phyloP scores from a whole-genome alignment of 108 stramenopile genomes.

The Cyclotella sp. region DNA sequence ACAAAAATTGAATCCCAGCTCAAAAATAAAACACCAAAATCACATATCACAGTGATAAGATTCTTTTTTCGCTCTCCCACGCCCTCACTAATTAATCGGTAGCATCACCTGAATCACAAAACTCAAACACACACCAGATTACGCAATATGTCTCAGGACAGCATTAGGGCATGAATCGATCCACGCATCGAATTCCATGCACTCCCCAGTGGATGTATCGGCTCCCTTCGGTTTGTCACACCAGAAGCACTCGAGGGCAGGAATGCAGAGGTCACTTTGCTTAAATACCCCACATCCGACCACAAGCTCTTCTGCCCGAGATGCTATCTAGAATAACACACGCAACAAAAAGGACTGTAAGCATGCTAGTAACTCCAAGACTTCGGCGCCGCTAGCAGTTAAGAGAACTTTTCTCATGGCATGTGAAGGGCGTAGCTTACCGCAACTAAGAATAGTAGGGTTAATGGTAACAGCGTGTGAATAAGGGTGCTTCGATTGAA shows the following conservation, averaged over 20 bases:
- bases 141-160: background rate
- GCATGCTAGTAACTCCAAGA: background rate
- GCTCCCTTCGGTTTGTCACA: slow-evolving; percentile 3
- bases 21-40: no score
- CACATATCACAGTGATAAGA: no score
- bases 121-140: background rate
- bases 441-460: background rate
- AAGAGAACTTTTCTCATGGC: background rate
- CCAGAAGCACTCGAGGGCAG: slow-evolving; percentile 34
- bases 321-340: background rate
- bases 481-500: no score
- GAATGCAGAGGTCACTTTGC: slow-evolving; percentile 19
- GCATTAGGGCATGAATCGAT: slow-evolving; percentile 34
- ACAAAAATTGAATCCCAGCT: no score
- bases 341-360: background rate
- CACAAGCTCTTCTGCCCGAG: background rate
- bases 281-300: slow-evolving; percentile 23
- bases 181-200: slow-evolving; percentile 36
- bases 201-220: slow-evolving; percentile 8
- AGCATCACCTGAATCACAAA: background rate
- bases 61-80: no score
- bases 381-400: background rate
- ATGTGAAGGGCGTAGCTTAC: background rate
- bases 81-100: no score
- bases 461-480: no score